These are phyloP conservation scores for Aureobasidium sp. DNA, from an alignment of 2,329 filamentous ascomycete genomes.

Conservation along the genomic window DNA sequence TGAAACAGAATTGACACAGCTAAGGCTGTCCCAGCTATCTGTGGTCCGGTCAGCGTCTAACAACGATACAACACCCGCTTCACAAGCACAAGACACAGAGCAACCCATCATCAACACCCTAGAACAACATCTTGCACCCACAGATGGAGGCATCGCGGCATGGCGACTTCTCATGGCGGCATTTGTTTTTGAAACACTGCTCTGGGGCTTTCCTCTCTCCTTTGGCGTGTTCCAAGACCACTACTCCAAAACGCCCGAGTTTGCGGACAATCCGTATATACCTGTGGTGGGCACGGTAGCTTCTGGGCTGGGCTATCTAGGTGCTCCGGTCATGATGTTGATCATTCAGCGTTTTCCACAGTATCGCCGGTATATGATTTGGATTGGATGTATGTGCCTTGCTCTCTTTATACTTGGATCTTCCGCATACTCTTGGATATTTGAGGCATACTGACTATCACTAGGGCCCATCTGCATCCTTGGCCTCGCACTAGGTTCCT, in stretches of 20 bases:
- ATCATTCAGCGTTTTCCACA: conserved; percentile 28
- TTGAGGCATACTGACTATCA: conserved; percentile 24
- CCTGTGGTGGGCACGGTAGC: conserved; percentile 59
- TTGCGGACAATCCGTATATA: conserved; percentile 42
- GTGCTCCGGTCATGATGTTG: conserved; percentile 44
- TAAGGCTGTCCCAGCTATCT: not conserved
- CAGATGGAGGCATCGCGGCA: conserved; percentile 22
- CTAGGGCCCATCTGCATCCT: conserved; percentile 22
- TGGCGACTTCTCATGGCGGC: conserved; percentile 23
- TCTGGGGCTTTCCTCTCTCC: conserved; percentile 59
- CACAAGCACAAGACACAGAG: not conserved
- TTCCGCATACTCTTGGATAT: not conserved
- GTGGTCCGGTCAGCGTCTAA: not conserved
- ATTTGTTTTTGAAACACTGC: conserved; percentile 47
- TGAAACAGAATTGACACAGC: not conserved
- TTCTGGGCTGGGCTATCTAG: conserved; percentile 50
- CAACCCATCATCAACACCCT: not conserved
- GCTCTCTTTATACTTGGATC: not conserved
- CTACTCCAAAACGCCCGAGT: conserved; percentile 55
- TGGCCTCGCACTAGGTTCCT: conserved; percentile 27
- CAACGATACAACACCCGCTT: not conserved
- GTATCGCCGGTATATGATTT: not conserved
- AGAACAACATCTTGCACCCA: not conserved
- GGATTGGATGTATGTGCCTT: not conserved
- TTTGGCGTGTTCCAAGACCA: conserved; percentile 68